Percentiles rank a stretch among this genome's conserved stretches.
These are phyloP conservation scores for Aspergillus kassunensis DNA, from an alignment of 495 filamentous ascomycete genomes.

Conservation along the genomic window DNA sequence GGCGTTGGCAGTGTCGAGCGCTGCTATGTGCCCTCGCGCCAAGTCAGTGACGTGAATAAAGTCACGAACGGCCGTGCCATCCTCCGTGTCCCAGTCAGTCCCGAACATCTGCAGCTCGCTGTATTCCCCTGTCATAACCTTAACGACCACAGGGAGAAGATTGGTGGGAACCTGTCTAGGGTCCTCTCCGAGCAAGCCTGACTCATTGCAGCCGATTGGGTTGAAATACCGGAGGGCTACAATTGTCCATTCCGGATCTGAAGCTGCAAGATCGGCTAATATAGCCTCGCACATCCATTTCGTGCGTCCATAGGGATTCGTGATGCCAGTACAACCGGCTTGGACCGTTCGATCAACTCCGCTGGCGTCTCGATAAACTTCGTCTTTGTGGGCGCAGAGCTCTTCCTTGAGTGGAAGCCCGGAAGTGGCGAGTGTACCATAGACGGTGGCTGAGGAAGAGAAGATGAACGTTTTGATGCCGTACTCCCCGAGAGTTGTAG, in stretches of 20 bases:
- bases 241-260: slow-evolving; percentile 58
- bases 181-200: slow-evolving; percentile 61
- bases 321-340: slow-evolving; percentile 50
- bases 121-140: slow-evolving; percentile 54
- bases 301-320: slow-evolving; percentile 62
- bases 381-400: slow-evolving; percentile 53
- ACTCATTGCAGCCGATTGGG: slow-evolving; percentile 61
- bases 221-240: slow-evolving; percentile 66
- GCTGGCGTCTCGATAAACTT: slow-evolving; percentile 27
- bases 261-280: slow-evolving; percentile 54
- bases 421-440: slow-evolving; percentile 52
- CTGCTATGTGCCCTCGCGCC: slow-evolving; percentile 61
- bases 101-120: slow-evolving; percentile 56
- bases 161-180: slow-evolving; percentile 60
- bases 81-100: slow-evolving; percentile 59
- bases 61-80: slow-evolving; percentile 56
- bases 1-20: slow-evolving; percentile 40
- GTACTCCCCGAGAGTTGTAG: slow-evolving; percentile 50
- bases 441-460: slow-evolving; percentile 63
- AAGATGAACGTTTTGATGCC: slow-evolving; percentile 65
- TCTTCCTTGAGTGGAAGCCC: slow-evolving; percentile 56
- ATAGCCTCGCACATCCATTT: slow-evolving; percentile 66
- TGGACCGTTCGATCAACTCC: slow-evolving; percentile 29
- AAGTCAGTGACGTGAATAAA: slow-evolving; percentile 64
- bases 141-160: slow-evolving; percentile 57